phyloP scores from a whole-genome alignment of 805 yeast genomes.

The Wickerhamomyces queroliae region DNA sequence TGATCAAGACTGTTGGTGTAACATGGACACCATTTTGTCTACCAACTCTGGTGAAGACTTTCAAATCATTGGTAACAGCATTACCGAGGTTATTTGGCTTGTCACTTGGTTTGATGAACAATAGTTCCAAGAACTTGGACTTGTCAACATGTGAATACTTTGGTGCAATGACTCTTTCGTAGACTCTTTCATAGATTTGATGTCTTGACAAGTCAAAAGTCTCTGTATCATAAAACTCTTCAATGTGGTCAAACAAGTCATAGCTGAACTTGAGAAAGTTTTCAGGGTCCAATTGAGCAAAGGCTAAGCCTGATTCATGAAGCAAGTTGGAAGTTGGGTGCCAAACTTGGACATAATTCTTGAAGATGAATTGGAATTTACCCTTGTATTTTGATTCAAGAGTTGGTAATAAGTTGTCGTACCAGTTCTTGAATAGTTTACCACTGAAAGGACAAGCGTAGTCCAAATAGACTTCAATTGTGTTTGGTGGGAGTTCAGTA shows the following conservation, averaged over 20 bases:
- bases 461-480: slow-evolving; percentile 64
- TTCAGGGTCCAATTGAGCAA: slow-evolving; percentile 49
- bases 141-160: slow-evolving; percentile 21
- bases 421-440: slow-evolving; percentile 54
- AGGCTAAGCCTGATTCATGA: slow-evolving; percentile 69
- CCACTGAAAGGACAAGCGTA: slow-evolving; percentile 75
- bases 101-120: slow-evolving; percentile 19
- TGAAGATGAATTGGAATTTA: slow-evolving; percentile 53
- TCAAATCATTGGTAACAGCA: slow-evolving; percentile 52
- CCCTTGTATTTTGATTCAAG: slow-evolving; percentile 40
- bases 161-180: slow-evolving; percentile 43
- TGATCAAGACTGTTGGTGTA: slow-evolving; percentile 73
- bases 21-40: slow-evolving; percentile 78
- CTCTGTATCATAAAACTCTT: slow-evolving; percentile 55
- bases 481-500: slow-evolving; percentile 19
- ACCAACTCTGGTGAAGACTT: slow-evolving; percentile 65
- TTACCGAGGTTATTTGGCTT: slow-evolving; percentile 51
- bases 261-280: slow-evolving; percentile 53
- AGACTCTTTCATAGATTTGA: slow-evolving; percentile 48
- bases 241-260: slow-evolving; percentile 50
- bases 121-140: slow-evolving; percentile 27
- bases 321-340: slow-evolving; percentile 66
- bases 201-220: slow-evolving; percentile 47
- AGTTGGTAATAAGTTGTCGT: slow-evolving; percentile 45
- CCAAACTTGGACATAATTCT: slow-evolving; percentile 88